A percentile compares a stretch with the other conserved stretches of the same genome.
These are phyloP conservation scores for Aspergillus indologenus DNA, from an alignment of 495 filamentous ascomycete species.

Conservation along the genomic window DNA sequence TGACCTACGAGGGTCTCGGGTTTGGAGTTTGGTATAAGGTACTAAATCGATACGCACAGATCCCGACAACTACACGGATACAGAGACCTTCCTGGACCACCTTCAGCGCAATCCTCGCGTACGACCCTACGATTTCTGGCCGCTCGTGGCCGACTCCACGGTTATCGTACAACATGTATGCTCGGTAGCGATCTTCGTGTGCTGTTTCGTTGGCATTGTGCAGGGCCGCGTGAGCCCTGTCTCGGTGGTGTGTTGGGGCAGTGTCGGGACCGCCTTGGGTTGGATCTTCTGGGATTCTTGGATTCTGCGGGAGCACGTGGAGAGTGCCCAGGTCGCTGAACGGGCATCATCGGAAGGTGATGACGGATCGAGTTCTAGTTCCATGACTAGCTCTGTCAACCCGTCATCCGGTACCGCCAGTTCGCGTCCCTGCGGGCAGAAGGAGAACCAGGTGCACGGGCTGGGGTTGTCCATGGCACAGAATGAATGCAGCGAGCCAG, in stretches of 20 bases:
- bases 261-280: slow-evolving; percentile 76
- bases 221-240: slow-evolving; percentile 81
- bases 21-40: no score
- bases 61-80: slow-evolving; percentile 97
- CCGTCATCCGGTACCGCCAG: slow-evolving; percentile 23
- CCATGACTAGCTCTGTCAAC: slow-evolving; percentile 39
- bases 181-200: slow-evolving; percentile 89
- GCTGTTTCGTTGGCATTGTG: slow-evolving; percentile 88
- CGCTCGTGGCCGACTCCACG: slow-evolving; percentile 88
- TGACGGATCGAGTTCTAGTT: slow-evolving; percentile 47
- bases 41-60: slow-evolving; percentile 57
- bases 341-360: slow-evolving; percentile 40
- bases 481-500: slow-evolving; percentile 15
- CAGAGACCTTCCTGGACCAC: slow-evolving; percentile 91
- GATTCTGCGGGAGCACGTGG: slow-evolving; percentile 62
- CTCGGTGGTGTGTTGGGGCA: slow-evolving; percentile 80
- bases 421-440: slow-evolving; percentile 22
- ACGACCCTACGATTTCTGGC: slow-evolving; percentile 97
- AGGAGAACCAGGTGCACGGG: slow-evolving; percentile 39
- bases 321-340: slow-evolving; percentile 30
- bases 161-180: slow-evolving; percentile 96
- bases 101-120: slow-evolving; percentile 93
- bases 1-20: no score
- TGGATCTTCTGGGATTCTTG: slow-evolving; percentile 92
- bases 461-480: slow-evolving; percentile 46